Evolutionary conservation across 108 stramenopile genomes (phyloP).

Genomic region (Conticribra guillardii): DNA sequence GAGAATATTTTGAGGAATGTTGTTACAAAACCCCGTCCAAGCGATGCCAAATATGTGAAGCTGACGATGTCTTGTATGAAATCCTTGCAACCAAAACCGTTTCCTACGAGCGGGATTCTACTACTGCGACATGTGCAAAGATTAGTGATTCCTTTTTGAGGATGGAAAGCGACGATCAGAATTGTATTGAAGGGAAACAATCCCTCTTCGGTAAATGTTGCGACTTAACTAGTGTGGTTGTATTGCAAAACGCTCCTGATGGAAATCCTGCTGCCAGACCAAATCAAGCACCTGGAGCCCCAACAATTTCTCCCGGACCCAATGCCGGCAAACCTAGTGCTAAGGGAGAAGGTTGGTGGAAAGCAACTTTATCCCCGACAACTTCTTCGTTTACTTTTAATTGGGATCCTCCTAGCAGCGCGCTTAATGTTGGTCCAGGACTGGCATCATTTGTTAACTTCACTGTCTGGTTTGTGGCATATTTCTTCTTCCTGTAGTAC

Average conservation of each 20-base stretch:
- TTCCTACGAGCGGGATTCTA: background rate
- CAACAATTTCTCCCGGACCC: constrained; percentile 3
- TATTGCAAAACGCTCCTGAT: background rate
- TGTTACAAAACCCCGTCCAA: constrained; percentile 11
- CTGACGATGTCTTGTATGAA: constrained; percentile 23
- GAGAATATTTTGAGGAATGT: constrained; percentile 8
- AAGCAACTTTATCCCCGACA: background rate
- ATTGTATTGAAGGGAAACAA: constrained; percentile 23
- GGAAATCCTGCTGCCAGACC: background rate
- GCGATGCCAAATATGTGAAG: constrained; percentile 24
- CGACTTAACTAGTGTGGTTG: constrained; percentile 10
- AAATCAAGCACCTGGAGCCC: background rate
- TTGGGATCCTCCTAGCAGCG: background rate
- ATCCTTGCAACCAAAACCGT: constrained; percentile 20
- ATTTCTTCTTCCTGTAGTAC: too few relatives aligned
- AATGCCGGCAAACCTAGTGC: background rate
- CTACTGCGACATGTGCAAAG: constrained; percentile 16
- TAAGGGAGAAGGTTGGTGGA: background rate
- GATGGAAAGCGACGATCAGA: constrained; percentile 10
- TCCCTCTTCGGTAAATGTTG: constrained; percentile 35
- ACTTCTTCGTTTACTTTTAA: background rate
- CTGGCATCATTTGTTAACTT: too few relatives aligned
- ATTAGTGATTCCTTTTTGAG: constrained; percentile 19
- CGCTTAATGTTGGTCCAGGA: too few relatives aligned
- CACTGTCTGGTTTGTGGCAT: too few relatives aligned